Evolutionary conservation across 2,329 filamentous ascomycete genomes (phyloP).

Genomic region (Biscogniauxia marginata): DNA sequence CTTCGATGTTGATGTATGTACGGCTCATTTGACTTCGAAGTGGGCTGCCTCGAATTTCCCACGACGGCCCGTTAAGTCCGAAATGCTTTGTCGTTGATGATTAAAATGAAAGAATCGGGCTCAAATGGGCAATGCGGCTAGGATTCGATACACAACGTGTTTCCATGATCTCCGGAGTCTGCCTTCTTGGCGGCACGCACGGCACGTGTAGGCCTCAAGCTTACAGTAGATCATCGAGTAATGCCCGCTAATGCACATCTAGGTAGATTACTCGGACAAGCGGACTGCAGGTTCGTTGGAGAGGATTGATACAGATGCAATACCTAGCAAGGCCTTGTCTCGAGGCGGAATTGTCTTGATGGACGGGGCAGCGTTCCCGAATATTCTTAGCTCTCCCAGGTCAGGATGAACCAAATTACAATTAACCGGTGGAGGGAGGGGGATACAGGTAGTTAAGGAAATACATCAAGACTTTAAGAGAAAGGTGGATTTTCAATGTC

Average conservation of each 20-base stretch:
- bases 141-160: conserved; percentile 1
- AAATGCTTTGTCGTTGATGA: neutral
- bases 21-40: too few relatives aligned
- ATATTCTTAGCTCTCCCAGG: too few relatives aligned
- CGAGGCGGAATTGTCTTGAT: neutral
- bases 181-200: neutral
- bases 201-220: conserved; percentile 4
- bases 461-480: too few relatives aligned
- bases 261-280: conserved; percentile 2
- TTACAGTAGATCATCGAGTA: conserved; percentile 21
- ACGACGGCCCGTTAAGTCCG: neutral
- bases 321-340: neutral
- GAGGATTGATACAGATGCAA: neutral
- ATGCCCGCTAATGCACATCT: neutral
- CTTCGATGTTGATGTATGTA: too few relatives aligned
- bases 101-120: neutral
- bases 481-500: too few relatives aligned
- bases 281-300: neutral
- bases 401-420: too few relatives aligned
- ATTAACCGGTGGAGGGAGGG: too few relatives aligned
- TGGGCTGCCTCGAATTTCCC: too few relatives aligned
- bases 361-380: neutral
- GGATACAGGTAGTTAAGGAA: too few relatives aligned
- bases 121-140: neutral
- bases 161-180: conserved; percentile 1